A percentile compares a stretch with the other conserved stretches of the same genome.
These are phyloP conservation scores for Penicillium sp. DNA, from an alignment of 2,329 filamentous ascomycete genomes.

Conservation along the genomic window DNA sequence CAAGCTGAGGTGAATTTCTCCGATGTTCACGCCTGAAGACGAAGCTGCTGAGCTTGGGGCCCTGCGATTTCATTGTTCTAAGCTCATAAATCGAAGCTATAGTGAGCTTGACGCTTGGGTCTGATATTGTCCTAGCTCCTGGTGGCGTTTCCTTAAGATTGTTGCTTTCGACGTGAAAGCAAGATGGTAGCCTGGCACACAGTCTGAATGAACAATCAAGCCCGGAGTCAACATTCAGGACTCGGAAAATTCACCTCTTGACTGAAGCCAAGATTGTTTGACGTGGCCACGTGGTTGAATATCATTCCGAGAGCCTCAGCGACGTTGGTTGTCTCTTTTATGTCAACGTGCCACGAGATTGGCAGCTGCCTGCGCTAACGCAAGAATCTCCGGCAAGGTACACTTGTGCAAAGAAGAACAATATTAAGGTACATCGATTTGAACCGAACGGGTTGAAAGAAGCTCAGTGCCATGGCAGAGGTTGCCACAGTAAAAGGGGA, in stretches of 20 bases:
- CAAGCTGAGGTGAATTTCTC: not conserved
- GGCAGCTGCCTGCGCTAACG: not conserved
- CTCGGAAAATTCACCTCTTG: not conserved
- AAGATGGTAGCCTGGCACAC: not conserved
- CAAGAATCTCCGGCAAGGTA: not conserved
- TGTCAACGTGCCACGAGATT: not conserved
- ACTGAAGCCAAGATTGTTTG: not conserved
- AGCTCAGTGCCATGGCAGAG: not conserved
- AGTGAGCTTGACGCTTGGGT: not conserved
- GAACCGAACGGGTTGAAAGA: not conserved
- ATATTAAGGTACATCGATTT: not conserved
- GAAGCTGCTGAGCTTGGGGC: not conserved
- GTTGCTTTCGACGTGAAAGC: constrained; percentile 10
- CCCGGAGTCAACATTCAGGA: not conserved
- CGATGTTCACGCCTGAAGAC: not conserved
- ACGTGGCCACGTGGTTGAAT: not conserved
- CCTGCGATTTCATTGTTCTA: not conserved
- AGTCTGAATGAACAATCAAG: not conserved
- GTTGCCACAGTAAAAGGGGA: no score
- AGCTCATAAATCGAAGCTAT: not conserved
- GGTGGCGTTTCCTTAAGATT: constrained; percentile 9
- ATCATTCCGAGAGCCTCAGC: not conserved
- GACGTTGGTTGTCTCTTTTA: not conserved
- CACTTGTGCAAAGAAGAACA: not conserved
- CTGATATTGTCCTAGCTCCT: not conserved